Base-by-base conservation (phyloP, 2,329 filamentous ascomycete species). In the Zopfia rhizophila region DNA sequence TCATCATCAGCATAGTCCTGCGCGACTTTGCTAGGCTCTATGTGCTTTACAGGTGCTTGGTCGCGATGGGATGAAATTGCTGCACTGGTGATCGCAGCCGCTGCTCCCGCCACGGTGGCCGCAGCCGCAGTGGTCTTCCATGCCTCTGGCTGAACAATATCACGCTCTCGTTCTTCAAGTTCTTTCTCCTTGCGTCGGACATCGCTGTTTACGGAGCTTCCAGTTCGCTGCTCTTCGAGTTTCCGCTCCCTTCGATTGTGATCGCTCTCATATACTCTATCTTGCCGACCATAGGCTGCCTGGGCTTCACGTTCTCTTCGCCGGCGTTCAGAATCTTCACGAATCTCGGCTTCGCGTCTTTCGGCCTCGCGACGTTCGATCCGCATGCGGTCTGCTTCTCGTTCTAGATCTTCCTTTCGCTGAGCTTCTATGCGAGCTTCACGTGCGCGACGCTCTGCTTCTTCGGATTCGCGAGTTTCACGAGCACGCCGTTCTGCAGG, bases 1-100 rank as follows among this genome's bases (percentile, higher is more conserved):
- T 77, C 75, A 11, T 78, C 76, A 33, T 78, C 75, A 42, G 61
- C 61, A 17, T 70, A 68, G 44, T 69, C 66, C 22, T 68, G 63
- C 12, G 51, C 56, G 11, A 69, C 49, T 23, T 60, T 61, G 47
- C 65, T 70, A 5, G 68, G 68, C 28, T 69, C 70, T 18, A 74
- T 59, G 5, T 67, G 66, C 21, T 68, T 63, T 14, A 74, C 69
- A 32, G 23, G 54, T 45, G 41, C 43, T 38, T 61, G 63, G 36
- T 59, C 59, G 27, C 57, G 56, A 41, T 55, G 58, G 2, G 63
- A 64, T 2, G 61, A 61, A 7, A 70, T 69, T 12, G 66, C 65
- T 3, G 63, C 63, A 18, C 54, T 60, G 7, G 63, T 56, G 18
- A 70, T 68, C 1, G 60, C 64, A 5, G 63, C 63, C 11, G 65